A percentile compares a stretch with the other conserved stretches of the same genome.
phyloP scores from a whole-genome alignment of 1,139 yeast species.

The Kodamaea ohmeri region DNA sequence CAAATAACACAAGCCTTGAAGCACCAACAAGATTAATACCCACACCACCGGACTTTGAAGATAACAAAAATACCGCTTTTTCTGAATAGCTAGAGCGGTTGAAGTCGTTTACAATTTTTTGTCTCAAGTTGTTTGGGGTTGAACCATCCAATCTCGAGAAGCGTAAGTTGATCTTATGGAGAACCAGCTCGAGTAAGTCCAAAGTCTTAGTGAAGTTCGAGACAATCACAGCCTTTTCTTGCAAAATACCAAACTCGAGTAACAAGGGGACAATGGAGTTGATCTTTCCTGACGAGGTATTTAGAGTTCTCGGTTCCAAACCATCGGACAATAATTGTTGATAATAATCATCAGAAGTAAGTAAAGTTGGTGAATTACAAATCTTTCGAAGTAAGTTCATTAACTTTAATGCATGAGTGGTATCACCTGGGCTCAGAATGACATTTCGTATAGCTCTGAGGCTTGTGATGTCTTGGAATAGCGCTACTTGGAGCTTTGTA shows the following conservation, averaged over 20 bases:
- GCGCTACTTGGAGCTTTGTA: conserved; percentile 52
- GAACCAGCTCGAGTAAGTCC: conserved; percentile 64
- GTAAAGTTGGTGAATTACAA: conserved; percentile 76
- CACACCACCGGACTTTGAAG: conserved; percentile 93
- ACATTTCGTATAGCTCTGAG: conserved; percentile 38
- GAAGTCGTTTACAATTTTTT: conserved; percentile 64
- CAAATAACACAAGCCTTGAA: conserved; percentile 76
- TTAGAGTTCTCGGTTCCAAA: conserved; percentile 6
- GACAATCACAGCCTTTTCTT: conserved; percentile 80
- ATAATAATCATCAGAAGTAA: conserved; percentile 42
- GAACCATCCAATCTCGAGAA: conserved; percentile 79
- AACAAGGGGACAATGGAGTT: conserved; percentile 53
- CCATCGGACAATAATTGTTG: conserved; percentile 17
- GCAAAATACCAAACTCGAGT: conserved; percentile 38
- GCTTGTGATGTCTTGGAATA: conserved; percentile 52
- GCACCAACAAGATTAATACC: conserved; percentile 92
- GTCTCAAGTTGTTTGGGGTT: conserved; percentile 66
- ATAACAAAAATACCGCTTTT: conserved; percentile 67
- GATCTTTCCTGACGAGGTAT: conserved; percentile 50
- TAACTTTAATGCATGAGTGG: conserved; percentile 55
- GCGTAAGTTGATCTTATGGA: conserved; percentile 49
- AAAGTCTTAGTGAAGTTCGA: conserved; percentile 89
- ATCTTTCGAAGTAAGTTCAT: conserved; percentile 77
- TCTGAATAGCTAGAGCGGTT: conserved; percentile 46
- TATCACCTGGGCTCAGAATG: conserved; percentile 24